A percentile compares a stretch with the other conserved stretches of the same genome.
Evolutionary conservation across 495 filamentous ascomycete species (phyloP).

Genomic region (Penicillium longicatenatum): DNA sequence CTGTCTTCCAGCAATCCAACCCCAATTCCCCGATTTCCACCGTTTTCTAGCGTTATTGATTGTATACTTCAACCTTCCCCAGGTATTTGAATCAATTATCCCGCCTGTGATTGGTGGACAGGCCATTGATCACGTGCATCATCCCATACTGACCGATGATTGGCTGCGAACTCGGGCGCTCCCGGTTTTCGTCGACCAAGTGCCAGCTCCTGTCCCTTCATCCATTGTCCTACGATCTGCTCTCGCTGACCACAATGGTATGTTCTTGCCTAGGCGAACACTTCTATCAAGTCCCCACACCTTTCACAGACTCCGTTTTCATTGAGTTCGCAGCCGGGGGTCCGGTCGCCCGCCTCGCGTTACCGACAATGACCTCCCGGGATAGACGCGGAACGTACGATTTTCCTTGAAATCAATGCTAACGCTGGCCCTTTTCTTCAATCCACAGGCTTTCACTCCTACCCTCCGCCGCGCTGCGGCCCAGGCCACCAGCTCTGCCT

Average conservation of each 20-base stretch:
- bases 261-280: constrained; percentile 4
- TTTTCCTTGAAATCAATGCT: constrained; percentile 20
- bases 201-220: constrained; percentile 31
- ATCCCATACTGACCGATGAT: constrained; percentile 20
- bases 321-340: not conserved
- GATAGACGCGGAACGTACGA: constrained; percentile 13
- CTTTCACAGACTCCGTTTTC: not conserved
- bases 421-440: constrained; percentile 14
- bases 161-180: constrained; percentile 32
- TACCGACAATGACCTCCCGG: constrained; percentile 11
- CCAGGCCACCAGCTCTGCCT: constrained; percentile 41
- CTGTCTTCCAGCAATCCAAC: constrained; percentile 7
- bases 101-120: constrained; percentile 3
- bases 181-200: constrained; percentile 45
- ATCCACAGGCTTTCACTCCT: constrained; percentile 39
- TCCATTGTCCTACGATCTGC: constrained; percentile 33
- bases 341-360: constrained; percentile 10
- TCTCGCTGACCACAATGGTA: constrained; percentile 37
- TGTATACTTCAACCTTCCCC: not conserved
- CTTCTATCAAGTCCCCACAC: not conserved
- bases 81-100: constrained; percentile 24
- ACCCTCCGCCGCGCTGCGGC: constrained; percentile 48
- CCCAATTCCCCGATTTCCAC: not conserved
- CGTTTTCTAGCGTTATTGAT: not conserved
- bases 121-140: constrained; percentile 6